Conservation (phyloP, 2,329 filamentous ascomycete genomes). For the Colletotrichum noveboracense region DNA sequence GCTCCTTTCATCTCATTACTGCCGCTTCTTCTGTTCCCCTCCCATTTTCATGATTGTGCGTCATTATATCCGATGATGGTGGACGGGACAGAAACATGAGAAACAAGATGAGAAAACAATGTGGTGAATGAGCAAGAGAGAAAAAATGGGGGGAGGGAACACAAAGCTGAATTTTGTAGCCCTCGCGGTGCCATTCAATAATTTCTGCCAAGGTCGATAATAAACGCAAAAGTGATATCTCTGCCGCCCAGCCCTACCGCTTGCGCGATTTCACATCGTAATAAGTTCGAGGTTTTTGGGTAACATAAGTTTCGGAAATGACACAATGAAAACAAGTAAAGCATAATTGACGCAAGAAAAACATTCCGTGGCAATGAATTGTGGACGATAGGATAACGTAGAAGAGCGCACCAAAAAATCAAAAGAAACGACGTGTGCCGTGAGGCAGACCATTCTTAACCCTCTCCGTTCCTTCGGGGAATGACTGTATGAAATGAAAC, state of each 20-base stretch:
- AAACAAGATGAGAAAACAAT: neutral
- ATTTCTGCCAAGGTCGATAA: neutral
- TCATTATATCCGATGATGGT: neutral
- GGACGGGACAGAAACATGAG: neutral
- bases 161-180: neutral
- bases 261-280: constrained; percentile 11
- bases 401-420: constrained; percentile 13
- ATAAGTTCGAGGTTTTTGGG: constrained; percentile 7
- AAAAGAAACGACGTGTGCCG: constrained; percentile 32
- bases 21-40: neutral
- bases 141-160: neutral
- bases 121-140: neutral
- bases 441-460: constrained; percentile 40
- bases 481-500: constrained; percentile 19
- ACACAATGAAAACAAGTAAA: neutral
- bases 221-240: constrained; percentile 1
- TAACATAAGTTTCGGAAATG: neutral
- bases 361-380: neutral
- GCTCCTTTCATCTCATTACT: neutral
- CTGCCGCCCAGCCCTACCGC: constrained; percentile 9
- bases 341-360: neutral
- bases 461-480: constrained; percentile 22
- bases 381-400: neutral
- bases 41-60: neutral
- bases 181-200: neutral